Base-by-base conservation (phyloP, 495 filamentous ascomycete species). In the Xylaria scruposa region DNA sequence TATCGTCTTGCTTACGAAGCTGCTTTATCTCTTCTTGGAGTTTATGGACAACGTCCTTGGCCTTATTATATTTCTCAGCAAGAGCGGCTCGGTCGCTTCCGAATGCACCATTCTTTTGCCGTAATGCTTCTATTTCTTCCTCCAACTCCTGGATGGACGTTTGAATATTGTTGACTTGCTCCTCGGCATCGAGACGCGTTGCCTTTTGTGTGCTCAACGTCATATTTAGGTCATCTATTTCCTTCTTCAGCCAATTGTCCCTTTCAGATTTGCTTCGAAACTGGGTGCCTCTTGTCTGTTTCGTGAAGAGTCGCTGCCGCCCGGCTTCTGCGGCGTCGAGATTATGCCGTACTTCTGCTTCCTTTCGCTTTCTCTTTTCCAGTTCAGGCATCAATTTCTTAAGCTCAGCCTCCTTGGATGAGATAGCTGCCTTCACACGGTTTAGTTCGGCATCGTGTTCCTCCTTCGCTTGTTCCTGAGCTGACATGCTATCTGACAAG, bases 21-120 rank as follows among this genome's bases (percentile, higher is more conserved):
- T 94, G 88, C 86, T 97, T 98, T 73, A 94, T 88, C 78, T 98
- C 92, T 70, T 99, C 95, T 69, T 90, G 86, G 9, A 98, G 84
- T 53, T 89, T 88, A 70, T 97, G 93, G 53, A 92, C 86, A 64
- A 89, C 88, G 72, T 97, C 94, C 80, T 94, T 96, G 21, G 93
- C 93, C 68, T 86, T 85, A 69, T 92, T 88, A 2, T 97, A 87
- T 72, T 95, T 85, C 58, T 93, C 88, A 26, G 90, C 87, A 59
- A 96, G 85, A 36, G 86, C 83, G 44, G 91, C 90, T 40, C 93
- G 90, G 61, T 89, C 90, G 66, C 90, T 92, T 44, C 91, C 89
- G 68, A 94, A 91, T 72, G 91, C 91, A 62, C 96, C 94, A 56
- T 97, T 89, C 62, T 88, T 88, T 70, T 93, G 82, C 36, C 93